A percentile compares a stretch with the other conserved stretches of the same genome.
These are phyloP conservation scores for Neurospora tetraspora DNA, from an alignment of 495 filamentous ascomycete genomes.

Conservation along the genomic window DNA sequence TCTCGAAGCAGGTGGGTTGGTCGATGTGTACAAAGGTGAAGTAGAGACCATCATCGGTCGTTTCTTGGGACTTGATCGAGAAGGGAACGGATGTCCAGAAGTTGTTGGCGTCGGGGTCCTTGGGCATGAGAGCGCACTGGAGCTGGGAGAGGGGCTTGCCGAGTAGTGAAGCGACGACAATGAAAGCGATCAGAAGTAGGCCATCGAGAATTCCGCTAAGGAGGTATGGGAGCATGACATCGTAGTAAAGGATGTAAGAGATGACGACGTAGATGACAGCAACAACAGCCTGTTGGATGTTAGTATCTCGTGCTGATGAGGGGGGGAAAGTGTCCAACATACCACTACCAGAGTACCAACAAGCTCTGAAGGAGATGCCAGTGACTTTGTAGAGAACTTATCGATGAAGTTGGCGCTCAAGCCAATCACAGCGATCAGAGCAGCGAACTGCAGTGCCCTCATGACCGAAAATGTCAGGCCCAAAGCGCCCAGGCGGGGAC, in stretches of 20 bases:
- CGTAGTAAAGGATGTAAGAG: conserved; percentile 69
- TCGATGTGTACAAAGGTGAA: conserved; percentile 25
- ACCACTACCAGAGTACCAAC: conserved; percentile 73
- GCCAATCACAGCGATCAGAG: conserved; percentile 70
- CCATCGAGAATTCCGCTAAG: conserved; percentile 55
- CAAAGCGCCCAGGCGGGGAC: conserved; percentile 65
- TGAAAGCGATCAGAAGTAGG: conserved; percentile 61
- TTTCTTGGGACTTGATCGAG: not conserved
- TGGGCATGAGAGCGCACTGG: conserved; percentile 50
- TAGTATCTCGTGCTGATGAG: not conserved
- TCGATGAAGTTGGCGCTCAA: conserved; percentile 75
- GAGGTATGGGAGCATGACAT: conserved; percentile 67
- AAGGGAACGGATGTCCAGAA: conserved; percentile 6
- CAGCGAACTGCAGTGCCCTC: conserved; percentile 58
- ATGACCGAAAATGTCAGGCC: conserved; percentile 68
- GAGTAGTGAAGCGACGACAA: conserved; percentile 63
- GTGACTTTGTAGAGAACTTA: conserved; percentile 54
- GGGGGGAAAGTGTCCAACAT: conserved; percentile 36
- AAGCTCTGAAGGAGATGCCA: conserved; percentile 57
- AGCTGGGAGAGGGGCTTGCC: conserved; percentile 76
- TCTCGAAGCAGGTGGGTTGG: conserved; percentile 68
- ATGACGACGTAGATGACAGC: conserved; percentile 71
- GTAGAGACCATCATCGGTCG: conserved; percentile 13
- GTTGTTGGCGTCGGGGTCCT: not conserved
- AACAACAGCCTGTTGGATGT: conserved; percentile 51